Evolutionary conservation across 495 filamentous ascomycete genomes (phyloP), one percentile per base, ranked within the genome.

Genomic region (Peziza echinospora): DNA sequence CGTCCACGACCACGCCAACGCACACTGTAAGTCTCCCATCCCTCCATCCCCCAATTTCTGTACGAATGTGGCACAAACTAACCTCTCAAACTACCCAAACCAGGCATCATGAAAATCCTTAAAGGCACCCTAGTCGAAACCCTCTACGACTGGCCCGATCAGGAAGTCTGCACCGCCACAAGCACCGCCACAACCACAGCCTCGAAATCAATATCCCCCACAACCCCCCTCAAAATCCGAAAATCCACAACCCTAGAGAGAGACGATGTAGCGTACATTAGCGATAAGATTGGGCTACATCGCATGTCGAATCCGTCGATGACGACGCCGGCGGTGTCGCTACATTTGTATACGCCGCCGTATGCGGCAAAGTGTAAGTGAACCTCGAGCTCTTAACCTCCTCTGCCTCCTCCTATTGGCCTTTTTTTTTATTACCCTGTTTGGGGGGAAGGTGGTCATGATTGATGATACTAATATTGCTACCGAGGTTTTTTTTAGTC

Each of bases 261-360:
- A 47, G 73, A 80, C 49, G 64, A 80, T 47, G 82, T 87, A 0
- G 75, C 79, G 0, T 92, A 92, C 59, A 92, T 92, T 70, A 76
- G 79, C 10, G 84, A 92, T 54, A 67, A 70, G 70, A 71, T 92
- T 37, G 86, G 86, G 3, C 66, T 94, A 10, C 86, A 93, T 59
- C 70, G 73, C 9, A 79, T 94, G 26, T 73, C 73, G 49, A 94
- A 93, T 52, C 71, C 72, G 5, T 72, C 77, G 59, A 63, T 65
- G 3, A 65, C 71, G 44, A 71, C 85, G 49, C 72, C 76, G 52
- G 86, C 87, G 49, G 76, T 93, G 46, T 89, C 84, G 26, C 64
- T 94, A 40, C 86, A 94, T 64, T 61, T 93, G 40, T 93, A 93
- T 57, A 91, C 84, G 1, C 86, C 86, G 39, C 85, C 86, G 5